Evolutionary conservation across 2,329 filamentous ascomycete species (phyloP).

Genomic region (Colletotrichum nymphaeae): DNA sequence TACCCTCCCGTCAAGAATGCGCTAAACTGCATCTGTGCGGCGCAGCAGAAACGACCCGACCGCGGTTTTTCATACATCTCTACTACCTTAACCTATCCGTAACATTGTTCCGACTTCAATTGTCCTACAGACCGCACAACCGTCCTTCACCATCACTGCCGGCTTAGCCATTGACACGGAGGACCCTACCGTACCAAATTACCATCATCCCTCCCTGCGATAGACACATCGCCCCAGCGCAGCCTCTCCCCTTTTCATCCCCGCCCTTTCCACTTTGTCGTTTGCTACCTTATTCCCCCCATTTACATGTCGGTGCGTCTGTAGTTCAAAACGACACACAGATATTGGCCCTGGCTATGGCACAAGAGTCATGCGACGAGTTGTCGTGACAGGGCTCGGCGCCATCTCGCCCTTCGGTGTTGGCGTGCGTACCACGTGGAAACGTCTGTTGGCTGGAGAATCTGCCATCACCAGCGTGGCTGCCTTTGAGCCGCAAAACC

Average conservation of each 20-base stretch:
- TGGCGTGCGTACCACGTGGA: conserved; percentile 83
- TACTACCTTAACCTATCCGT: too few relatives aligned
- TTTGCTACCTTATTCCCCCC: neutral
- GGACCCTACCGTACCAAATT: neutral
- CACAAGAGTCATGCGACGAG: conserved; percentile 69
- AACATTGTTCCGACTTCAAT: conserved; percentile 33
- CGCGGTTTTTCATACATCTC: conserved; percentile 8
- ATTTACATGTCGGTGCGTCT: conserved; percentile 15
- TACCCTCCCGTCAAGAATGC: neutral
- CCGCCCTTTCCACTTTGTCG: conserved; percentile 1
- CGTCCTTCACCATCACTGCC: neutral
- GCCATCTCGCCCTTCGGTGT: conserved; percentile 87
- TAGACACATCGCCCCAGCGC: neutral
- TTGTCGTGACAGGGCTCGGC: conserved; percentile 86
- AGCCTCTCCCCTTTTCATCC: neutral
- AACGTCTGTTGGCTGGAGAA: conserved; percentile 79
- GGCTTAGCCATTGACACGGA: conserved; percentile 7
- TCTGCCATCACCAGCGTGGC: conserved; percentile 84
- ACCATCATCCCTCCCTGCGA: neutral
- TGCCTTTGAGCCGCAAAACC: conserved; percentile 63
- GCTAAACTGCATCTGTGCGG: conserved; percentile 33
- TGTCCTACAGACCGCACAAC: neutral
- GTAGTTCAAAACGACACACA: conserved; percentile 19
- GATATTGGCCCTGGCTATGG: conserved; percentile 48
- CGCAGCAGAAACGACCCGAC: conserved; percentile 24